phyloP scores from a whole-genome alignment of 768 basidiomycete genomes.

The Lactifluus hygrophoroides region DNA sequence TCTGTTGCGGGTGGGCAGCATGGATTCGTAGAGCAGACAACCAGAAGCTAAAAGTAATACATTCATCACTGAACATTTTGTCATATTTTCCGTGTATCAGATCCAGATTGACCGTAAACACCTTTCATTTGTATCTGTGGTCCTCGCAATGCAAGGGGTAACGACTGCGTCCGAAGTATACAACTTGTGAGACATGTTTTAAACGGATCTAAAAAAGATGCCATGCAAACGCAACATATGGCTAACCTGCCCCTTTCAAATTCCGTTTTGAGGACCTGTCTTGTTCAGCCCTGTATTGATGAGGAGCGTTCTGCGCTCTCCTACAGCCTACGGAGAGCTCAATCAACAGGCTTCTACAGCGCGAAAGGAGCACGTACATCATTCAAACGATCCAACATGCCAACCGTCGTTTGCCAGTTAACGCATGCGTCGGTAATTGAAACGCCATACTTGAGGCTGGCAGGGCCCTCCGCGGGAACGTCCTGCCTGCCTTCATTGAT shows the following conservation, averaged over 20 bases:
- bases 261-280: not conserved
- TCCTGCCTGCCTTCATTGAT: constrained; percentile 89
- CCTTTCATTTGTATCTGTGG: not conserved
- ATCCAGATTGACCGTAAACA: not conserved
- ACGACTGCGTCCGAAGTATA: not conserved
- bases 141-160: too few relatives aligned
- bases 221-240: too few relatives aligned
- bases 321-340: constrained; percentile 6
- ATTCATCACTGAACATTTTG: not conserved
- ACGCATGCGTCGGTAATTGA: constrained; percentile 92
- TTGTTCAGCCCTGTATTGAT: constrained; percentile 1
- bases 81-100: not conserved
- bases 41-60: too few relatives aligned
- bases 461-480: constrained; percentile 62
- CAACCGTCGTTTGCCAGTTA: constrained; percentile 71
- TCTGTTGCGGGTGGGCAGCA: not conserved
- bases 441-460: constrained; percentile 65
- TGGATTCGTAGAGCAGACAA: not conserved
- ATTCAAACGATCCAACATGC: constrained; percentile 67
- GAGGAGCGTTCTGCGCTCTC: constrained; percentile 6
- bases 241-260: not conserved
- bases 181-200: not conserved
- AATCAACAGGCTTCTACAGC: not conserved
- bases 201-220: too few relatives aligned
- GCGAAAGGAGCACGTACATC: constrained; percentile 27